phyloP scores from a whole-genome alignment of 1,139 yeast genomes.

The Entelexis paramagnoliae region DNA sequence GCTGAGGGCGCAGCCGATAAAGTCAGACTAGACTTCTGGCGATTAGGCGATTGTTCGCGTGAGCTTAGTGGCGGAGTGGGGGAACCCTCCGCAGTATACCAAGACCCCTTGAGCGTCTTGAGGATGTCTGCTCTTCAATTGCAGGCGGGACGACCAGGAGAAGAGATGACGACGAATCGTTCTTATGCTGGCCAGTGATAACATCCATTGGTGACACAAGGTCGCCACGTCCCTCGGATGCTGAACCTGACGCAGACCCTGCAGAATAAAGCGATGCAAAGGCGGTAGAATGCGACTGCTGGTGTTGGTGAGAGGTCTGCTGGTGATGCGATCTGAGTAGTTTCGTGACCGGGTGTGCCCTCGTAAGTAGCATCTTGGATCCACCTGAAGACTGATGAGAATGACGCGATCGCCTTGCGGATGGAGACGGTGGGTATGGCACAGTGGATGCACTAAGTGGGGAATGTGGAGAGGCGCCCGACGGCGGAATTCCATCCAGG shows the following conservation, averaged over 20 bases:
- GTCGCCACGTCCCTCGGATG: background rate
- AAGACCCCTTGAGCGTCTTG: background rate
- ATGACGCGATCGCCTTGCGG: constrained; percentile 6
- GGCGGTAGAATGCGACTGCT: constrained; percentile 3
- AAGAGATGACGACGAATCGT: constrained; percentile 12
- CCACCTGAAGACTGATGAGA: constrained; percentile 12
- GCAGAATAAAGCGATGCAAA: background rate
- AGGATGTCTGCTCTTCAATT: background rate
- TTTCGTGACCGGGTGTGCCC: constrained; percentile 14
- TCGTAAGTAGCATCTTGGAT: constrained; percentile 10
- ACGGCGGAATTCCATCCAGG: background rate
- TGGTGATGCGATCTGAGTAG: constrained; percentile 8
- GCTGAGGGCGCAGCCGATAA: background rate
- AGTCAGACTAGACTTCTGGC: background rate
- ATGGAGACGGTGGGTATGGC: background rate
- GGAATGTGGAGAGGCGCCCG: background rate
- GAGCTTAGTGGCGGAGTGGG: background rate
- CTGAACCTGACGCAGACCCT: background rate
- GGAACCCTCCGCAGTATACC: background rate
- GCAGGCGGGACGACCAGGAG: constrained; percentile 10
- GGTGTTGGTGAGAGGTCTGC: background rate
- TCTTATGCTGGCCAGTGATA: constrained; percentile 5
- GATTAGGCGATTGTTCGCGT: background rate
- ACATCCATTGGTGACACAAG: background rate
- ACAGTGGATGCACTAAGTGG: background rate